Base-by-base conservation (phyloP, 2,329 filamentous ascomycete species). In the Claviceps monticola region DNA sequence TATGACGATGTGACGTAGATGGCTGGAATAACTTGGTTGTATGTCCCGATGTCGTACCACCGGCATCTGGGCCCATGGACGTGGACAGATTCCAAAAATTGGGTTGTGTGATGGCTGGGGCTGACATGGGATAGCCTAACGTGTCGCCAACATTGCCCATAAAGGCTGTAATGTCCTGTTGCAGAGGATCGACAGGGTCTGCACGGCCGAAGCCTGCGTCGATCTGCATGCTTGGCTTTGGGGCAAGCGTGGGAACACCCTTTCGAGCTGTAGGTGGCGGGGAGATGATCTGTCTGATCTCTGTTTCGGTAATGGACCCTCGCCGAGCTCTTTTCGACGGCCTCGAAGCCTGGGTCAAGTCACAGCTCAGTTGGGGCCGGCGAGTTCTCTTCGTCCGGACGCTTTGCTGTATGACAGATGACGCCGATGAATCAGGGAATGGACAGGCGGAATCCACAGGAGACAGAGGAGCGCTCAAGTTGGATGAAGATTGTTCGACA, bases 111-210 rank as follows among this genome's bases (percentile, higher is more conserved):
- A 2, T 39, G 2, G 71, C 70, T 19, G 78, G 74, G 2, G 76
- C 77, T n/a, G 79, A 78, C 64, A 83, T 69, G 29, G 79, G 76
- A 59, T 79, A 81, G 26, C 70, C 70, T 60, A 82, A 82, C 64
- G 83, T 70, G 57, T 82, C 79, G 51, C 69, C 69, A 13, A 74
- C 67, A 21, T 69, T 67, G 17, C 68, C 67, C 57, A 75, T 69
- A 56, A 74, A 73, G 11, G 63, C 63, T 29, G 69, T 62, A 65
- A 79, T 68, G 44, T 74, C 72, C 57, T 76, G 73, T 42, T 75
- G 67, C n/a, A 71, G 68, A 51, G 68, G 67, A 26, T 68, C 68
- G 60, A 71, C 64, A 54, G 78, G 76, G 59, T 78, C 75, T 54
- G 70, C 66, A 58, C 74, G 73, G 59, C 69, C 71, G 62, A 72